phyloP scores from a whole-genome alignment of 345 rosid species.

The sweet orange (Citrus sinensis) region DNA sequence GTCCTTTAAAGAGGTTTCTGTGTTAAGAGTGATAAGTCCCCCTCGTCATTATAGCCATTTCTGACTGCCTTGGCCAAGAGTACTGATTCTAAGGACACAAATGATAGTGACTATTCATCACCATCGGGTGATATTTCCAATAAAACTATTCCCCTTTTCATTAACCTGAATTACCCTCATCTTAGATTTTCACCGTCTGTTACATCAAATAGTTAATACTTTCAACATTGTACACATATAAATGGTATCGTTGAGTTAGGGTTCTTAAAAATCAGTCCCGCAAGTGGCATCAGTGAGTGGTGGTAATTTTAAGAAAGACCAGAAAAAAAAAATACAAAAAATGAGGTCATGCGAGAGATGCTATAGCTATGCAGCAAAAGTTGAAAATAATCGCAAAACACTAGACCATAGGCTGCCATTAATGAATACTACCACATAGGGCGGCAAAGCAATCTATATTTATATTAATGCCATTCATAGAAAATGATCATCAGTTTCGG shows the following conservation, averaged over 20 bases:
- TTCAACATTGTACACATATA: background rate
- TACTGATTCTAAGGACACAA: constrained; percentile 66
- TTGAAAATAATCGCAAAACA: background rate
- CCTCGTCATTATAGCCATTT: constrained; percentile 67
- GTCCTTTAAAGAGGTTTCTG: constrained; percentile 18
- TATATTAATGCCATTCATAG: background rate
- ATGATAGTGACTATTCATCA: constrained; percentile 60
- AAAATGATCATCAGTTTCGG: constrained; percentile 2
- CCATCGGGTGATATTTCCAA: constrained; percentile 54
- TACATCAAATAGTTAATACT: background rate
- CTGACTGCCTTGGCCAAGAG: constrained; percentile 53
- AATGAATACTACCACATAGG: background rate
- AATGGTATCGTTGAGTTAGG: constrained; percentile 22
- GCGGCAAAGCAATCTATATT: background rate
- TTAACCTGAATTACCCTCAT: background rate
- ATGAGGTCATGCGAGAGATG: constrained; percentile 8
- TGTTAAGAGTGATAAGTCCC: constrained; percentile 58
- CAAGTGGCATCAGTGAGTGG: background rate
- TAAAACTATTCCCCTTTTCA: constrained; percentile 11
- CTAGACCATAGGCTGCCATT: background rate
- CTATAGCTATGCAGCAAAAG: background rate
- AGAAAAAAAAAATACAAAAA: background rate
- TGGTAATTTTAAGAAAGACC: background rate
- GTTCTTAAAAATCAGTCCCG: constrained; percentile 11
- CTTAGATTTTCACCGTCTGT: background rate